Conservation (phyloP, 371 early-diverging fungal genomes). For the Mortierella sp. region DNA sequence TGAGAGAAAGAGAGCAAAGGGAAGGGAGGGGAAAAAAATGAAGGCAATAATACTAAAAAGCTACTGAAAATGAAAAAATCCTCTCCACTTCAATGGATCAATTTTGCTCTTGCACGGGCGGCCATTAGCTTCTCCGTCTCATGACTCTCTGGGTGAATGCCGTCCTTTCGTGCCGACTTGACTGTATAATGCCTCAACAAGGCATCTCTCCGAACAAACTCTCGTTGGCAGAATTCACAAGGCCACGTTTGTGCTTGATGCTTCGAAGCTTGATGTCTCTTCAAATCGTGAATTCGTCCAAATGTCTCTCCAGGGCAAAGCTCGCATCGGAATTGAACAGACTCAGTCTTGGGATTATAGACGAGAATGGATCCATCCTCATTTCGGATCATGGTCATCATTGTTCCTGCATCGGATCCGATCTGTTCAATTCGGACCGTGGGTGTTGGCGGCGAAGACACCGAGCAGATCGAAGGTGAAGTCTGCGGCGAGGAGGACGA, state of each 20-base stretch:
- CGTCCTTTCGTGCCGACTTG: slow-evolving; percentile 26
- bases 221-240: slow-evolving; percentile 30
- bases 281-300: slow-evolving; percentile 34
- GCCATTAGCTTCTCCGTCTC: slow-evolving; percentile 21
- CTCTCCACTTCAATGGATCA: neutral
- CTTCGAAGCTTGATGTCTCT: slow-evolving; percentile 31
- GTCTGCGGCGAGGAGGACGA: neutral
- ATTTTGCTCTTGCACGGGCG: neutral
- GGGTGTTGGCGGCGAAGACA: neutral
- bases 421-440: too few relatives aligned
- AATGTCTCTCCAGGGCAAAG: slow-evolving; percentile 29
- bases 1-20: neutral
- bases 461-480: neutral
- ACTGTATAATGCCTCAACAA: slow-evolving; percentile 41
- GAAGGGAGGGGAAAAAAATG: too few relatives aligned
- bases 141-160: slow-evolving; percentile 22
- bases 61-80: slow-evolving; percentile 3
- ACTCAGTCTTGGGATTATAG: slow-evolving; percentile 20
- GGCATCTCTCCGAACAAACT: slow-evolving; percentile 36
- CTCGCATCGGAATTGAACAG: slow-evolving; percentile 33
- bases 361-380: slow-evolving; percentile 41
- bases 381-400: slow-evolving; percentile 18
- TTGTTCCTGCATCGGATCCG: too few relatives aligned
- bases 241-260: slow-evolving; percentile 20
- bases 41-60: too few relatives aligned